These are phyloP conservation scores for Xylariales sp. DNA, from an alignment of 2,329 filamentous ascomycete species.

Conservation along the genomic window DNA sequence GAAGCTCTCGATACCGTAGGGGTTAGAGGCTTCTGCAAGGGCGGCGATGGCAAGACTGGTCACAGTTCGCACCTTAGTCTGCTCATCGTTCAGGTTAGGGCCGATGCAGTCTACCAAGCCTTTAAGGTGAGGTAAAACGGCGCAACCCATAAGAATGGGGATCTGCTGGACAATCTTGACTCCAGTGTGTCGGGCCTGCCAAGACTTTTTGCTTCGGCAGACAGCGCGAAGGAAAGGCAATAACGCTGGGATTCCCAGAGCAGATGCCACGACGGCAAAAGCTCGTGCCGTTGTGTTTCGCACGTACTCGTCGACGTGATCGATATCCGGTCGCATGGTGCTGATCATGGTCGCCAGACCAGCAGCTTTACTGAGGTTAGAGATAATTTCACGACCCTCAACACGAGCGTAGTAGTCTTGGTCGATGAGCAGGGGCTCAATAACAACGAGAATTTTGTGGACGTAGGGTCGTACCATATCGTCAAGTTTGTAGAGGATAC, in stretches of 20 bases:
- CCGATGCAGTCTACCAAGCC: conserved; percentile 95
- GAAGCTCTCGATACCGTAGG: conserved; percentile 98
- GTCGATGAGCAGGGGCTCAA: conserved; percentile 97
- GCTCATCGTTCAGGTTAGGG: conserved; percentile 93
- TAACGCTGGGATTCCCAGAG: conserved; percentile 89
- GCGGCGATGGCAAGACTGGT: conserved; percentile 93
- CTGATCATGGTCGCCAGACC: conserved; percentile 98
- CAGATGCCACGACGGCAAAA: conserved; percentile 95
- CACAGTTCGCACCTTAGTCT: conserved; percentile 95
- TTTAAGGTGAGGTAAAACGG: conserved; percentile 90
- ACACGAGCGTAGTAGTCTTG: conserved; percentile 99
- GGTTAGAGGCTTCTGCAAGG: conserved; percentile 91
- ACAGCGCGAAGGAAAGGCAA: conserved; percentile 94
- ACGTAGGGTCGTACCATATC: conserved; percentile 94
- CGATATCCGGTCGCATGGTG: conserved; percentile 97
- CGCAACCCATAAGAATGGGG: conserved; percentile 97
- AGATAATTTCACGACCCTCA: conserved; percentile 97
- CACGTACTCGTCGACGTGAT: conserved; percentile 97
- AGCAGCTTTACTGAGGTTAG: conserved; percentile 93
- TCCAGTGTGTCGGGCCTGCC: conserved; percentile 95
- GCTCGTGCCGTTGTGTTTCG: conserved; percentile 95
- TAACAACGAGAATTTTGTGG: conserved; percentile 97
- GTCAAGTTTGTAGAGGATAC: conserved; percentile 96
- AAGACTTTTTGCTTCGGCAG: conserved; percentile 97
- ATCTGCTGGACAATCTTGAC: conserved; percentile 99